Base-by-base conservation (phyloP, 768 basidiomycete species). In the Pisolithus marmoratus region DNA sequence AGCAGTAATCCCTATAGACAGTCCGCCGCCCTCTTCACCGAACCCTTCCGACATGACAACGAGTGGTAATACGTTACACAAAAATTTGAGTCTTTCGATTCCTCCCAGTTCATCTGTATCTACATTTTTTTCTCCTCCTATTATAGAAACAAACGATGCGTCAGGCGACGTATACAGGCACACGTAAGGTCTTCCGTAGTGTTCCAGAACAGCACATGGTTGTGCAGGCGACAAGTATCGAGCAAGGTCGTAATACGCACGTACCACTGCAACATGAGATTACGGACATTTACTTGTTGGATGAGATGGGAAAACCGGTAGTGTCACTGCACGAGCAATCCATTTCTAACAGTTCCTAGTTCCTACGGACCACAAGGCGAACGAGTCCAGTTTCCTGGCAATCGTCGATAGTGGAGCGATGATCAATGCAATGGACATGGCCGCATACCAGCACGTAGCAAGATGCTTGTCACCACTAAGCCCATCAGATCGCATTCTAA, bases 381-480 rank as follows among this genome's bases (percentile, higher is more conserved):
- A 19, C n/a, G 38, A 14, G 55, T 45, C 3, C 23, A 53, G n/a
- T 6, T 42, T 58, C 6, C 27, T 48, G 1, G 57, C 48, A 17
- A 26, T 55, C 1, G 37, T 55, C 4, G 62, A 63, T 23, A 53
- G 47, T 9, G 60, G 62, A 0, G 56, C 56, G 0, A 56, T 59
- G 58, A 58, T 62, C 38, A 55, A 51, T 14, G 57, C 54, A 11
- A 58, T 61, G n/a, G 50, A 54, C 29, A 34, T 46, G 23, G 40
- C 20, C n/a, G 8, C 51, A 5, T 56, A 49, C 46, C n/a, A 46
- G 1, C 48, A 14, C 0, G 45, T 55, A n/a, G 37, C 29, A n/a
- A 20, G 12, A 11, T 11, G 54, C 14, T 6, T 43, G 14, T 5
- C 22, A 2, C 7, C 19, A 14, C 45, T 46, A 41, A 34, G 20